phyloP scores from a whole-genome alignment of 352 stramenopile genomes.

The Pythium scleroteichum region DNA sequence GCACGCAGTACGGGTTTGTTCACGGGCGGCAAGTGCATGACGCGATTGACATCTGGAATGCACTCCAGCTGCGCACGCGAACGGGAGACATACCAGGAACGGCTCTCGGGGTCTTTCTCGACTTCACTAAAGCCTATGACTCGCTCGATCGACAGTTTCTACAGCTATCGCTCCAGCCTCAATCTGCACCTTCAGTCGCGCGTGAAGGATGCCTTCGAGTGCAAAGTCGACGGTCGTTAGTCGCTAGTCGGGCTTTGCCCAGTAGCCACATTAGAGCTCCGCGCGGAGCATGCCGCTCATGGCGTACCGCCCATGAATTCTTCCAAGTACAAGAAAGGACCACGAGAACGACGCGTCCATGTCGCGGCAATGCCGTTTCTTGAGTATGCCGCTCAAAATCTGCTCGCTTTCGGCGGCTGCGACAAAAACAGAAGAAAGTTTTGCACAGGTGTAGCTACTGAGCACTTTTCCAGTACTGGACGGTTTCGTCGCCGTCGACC shows the following conservation, averaged over 20 bases:
- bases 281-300: constrained; percentile 33
- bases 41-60: not conserved
- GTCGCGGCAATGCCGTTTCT: constrained; percentile 57
- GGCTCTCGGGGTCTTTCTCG: not conserved
- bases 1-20: not conserved
- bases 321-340: constrained; percentile 61
- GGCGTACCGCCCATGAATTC: constrained; percentile 52
- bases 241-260: constrained; percentile 66
- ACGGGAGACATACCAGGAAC: not conserved
- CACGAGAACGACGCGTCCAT: constrained; percentile 65
- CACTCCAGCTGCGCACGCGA: not conserved
- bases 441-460: too few relatives aligned
- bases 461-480: too few relatives aligned
- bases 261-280: constrained; percentile 52
- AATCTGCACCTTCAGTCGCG: constrained; percentile 63
- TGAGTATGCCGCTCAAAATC: constrained; percentile 51
- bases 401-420: constrained; percentile 44
- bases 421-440: too few relatives aligned
- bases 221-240: constrained; percentile 62
- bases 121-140: constrained; percentile 3
- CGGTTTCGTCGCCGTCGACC: too few relatives aligned
- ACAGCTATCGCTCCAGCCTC: constrained; percentile 20
- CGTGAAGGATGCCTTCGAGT: constrained; percentile 66
- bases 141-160: not conserved
- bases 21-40: not conserved